Base-by-base conservation (phyloP, 2,329 filamentous ascomycete species). In the Raffaelea albimanens region DNA sequence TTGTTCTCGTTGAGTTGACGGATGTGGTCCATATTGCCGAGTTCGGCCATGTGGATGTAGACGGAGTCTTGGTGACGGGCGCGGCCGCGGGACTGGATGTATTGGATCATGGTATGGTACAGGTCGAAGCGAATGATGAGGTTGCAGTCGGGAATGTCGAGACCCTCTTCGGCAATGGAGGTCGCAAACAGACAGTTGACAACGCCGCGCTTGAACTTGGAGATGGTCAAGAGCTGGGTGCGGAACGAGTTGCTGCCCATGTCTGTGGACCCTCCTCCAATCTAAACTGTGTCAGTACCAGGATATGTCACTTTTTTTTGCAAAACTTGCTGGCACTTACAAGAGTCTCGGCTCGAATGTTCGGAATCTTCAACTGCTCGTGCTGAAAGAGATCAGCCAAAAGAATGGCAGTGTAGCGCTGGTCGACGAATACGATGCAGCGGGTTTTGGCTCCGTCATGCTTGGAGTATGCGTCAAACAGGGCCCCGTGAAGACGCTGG, bases 81-180 rank as follows among this genome's bases (percentile, higher is more conserved):
- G 46, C 93, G 79, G 0, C 93, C 93, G 52, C 88, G 79, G 14
- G 90, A 96, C 62, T 98, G 93, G 19, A 97, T 82, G 60, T 96
- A 97, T 59, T 95, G 87, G 45, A 97, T 97, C 63, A 95, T 81
- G 0, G 91, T 96, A 11, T 76, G 73, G 64, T 89, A 95, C 2
- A 95, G 75, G 59, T 97, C 88, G 58, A 96, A 98, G 2, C 90
- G 67, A 50, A 85, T 71, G 25, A 85, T 69, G 1, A 83, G 60
- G 53, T 84, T 83, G 61, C 81, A 85, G 47, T 82, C 78, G 0
- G 81, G 80, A 43, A 85, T 76, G 55, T 85, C 81, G 13, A 85
- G 72, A 1, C 81, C 81, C 58, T 85, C 81, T 56, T 85, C 81
- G 0, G 76, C 80, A 2, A 85, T 76, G 1, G 80, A 80, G 0